Conservation (phyloP, 164 flowering plant species). For the Vitis labrusca region DNA sequence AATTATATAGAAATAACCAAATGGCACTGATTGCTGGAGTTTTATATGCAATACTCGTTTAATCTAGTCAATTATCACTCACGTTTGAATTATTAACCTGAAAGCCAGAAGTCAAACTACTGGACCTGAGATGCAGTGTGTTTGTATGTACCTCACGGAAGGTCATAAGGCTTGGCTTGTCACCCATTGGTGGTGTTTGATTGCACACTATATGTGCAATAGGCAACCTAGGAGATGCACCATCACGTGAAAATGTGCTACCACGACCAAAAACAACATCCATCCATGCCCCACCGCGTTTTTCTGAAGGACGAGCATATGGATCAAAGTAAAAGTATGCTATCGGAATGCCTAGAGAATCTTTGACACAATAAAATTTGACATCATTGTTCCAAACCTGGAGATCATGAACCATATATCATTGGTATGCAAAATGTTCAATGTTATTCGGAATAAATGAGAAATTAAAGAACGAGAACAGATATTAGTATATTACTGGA, state of each 20-base stretch:
- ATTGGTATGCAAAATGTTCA: neutral
- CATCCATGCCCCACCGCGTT: constrained; percentile 99
- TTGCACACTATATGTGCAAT: constrained; percentile 96
- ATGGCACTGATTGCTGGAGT: too few species aligned
- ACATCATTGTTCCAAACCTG: constrained; percentile 96
- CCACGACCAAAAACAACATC: constrained; percentile 90
- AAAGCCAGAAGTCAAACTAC: too few species aligned
- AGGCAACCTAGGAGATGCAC: constrained; percentile 77
- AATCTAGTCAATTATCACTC: too few species aligned
- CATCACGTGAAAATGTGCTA: constrained; percentile 70
- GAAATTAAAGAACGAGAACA: neutral
- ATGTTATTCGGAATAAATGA: neutral
- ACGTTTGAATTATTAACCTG: too few species aligned
- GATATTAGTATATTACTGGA: constrained; percentile 55
- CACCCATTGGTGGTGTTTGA: constrained; percentile 89
- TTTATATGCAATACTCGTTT: too few species aligned
- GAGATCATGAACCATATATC: neutral
- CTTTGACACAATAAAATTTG: constrained; percentile 80
- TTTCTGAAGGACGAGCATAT: constrained; percentile 94
- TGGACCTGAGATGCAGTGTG: too few species aligned
- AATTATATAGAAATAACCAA: too few species aligned
- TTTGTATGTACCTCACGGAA: constrained; percentile 73
- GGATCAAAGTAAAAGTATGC: constrained; percentile 98
- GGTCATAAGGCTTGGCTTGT: constrained; percentile 97
- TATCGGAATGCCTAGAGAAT: constrained; percentile 68